Evolutionary conservation across 208 protist genomes (phyloP), one percentile per base, ranked within the genome.

Genomic region (Leishmania lainsoni): DNA sequence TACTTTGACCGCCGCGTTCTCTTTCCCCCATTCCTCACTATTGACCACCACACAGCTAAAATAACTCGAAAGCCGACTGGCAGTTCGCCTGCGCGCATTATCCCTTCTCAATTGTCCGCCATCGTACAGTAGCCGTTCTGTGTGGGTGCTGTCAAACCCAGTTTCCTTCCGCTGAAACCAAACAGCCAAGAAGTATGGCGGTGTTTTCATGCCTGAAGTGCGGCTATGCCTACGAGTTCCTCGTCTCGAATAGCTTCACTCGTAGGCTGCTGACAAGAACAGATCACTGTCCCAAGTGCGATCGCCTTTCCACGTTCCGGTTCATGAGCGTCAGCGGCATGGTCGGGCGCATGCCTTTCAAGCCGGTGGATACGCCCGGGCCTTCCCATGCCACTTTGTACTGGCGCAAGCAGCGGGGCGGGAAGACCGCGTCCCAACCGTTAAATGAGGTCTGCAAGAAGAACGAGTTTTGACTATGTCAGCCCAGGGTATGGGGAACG

Each of bases 251-350:
- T 77, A 90, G 78, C 68, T 95, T 90, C 79, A 75, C 54, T 26
- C 76, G 90, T 17, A 90, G 80, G 69, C 83, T 95, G 10, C 72
- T 87, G 5, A 83, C 83, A 5, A 84, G 92, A 45, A 85, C 85
- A 45, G 92, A 95, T 73, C 89, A 93, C 81, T 95, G 92, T 65
- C 90, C 92, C 45, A 89, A 88, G 54, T 95, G 92, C 35, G 90
- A 95, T 58, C 81, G 86, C 22, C 84, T 93, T 14, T 85, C 81
- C 45, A 87, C 78, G 8, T 95, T 95, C 65, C 90, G 92, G 39
- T 94, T 95, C 73, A 92, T 94, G 86, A 91, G 86, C 83, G 69
- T 89, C 22, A 92, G 92, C 63, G 92, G 92, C n/a, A 95, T 95
- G 90, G 92, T 95, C 14, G 92, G 92, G 6, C 86, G 87, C 56